Evolutionary conservation across 2,329 filamentous ascomycete species (phyloP).

Genomic region (Pestalotiopsis sp.): DNA sequence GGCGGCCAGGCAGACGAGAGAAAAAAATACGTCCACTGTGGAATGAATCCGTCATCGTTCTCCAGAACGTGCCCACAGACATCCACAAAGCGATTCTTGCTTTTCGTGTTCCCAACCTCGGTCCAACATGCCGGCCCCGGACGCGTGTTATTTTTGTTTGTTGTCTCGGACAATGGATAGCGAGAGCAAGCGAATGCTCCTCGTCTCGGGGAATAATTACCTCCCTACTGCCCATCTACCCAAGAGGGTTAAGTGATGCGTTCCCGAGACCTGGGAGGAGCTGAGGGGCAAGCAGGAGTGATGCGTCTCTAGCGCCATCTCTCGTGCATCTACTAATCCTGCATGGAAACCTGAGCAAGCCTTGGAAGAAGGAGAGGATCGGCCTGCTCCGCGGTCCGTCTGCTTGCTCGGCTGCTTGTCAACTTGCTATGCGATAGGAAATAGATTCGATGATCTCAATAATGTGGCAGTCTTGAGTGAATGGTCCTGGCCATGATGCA

Average conservation of each 20-base stretch:
- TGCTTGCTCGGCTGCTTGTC: not conserved
- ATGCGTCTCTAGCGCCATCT: not conserved
- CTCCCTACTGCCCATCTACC: not conserved
- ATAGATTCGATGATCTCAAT: not conserved
- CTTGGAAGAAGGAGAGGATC: not conserved
- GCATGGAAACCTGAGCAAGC: conserved; percentile 3
- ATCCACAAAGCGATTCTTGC: conserved; percentile 4
- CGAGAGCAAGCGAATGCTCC: not conserved
- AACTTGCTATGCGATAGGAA: not conserved
- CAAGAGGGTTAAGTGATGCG: not conserved
- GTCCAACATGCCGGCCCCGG: not conserved
- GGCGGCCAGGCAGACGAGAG: no score
- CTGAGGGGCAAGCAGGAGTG: not conserved
- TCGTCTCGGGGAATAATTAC: not conserved
- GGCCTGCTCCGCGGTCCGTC: not conserved
- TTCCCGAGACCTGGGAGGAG: not conserved
- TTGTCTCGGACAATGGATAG: not conserved
- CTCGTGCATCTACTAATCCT: not conserved
- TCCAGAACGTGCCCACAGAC: not conserved
- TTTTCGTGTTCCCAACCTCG: not conserved
- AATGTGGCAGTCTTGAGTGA: not conserved
- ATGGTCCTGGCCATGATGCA: not conserved
- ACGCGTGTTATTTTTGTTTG: not conserved
- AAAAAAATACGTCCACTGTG: not conserved
- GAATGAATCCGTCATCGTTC: not conserved